Percentiles rank a stretch among this genome's conserved stretches.
phyloP scores from a whole-genome alignment of 31 red algal species.

The Asparagopsis taxiformis region DNA sequence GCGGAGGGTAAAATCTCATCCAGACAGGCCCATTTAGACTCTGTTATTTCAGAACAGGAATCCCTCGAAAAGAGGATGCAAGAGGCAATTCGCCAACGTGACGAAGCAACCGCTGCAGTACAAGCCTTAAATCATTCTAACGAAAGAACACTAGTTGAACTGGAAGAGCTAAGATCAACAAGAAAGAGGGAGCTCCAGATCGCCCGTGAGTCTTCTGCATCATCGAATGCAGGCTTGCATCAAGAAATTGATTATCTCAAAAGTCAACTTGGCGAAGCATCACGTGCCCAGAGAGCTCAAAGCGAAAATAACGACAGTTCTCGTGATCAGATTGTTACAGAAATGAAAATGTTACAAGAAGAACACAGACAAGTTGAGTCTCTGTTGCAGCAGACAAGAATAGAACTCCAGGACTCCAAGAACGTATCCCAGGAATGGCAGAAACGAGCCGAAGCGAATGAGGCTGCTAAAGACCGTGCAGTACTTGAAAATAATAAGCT shows the following conservation, averaged over 20 bases:
- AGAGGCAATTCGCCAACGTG: conserved; percentile 6
- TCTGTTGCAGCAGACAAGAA: conserved; percentile 10
- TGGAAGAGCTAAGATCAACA: conserved; percentile 26
- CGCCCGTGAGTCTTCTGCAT: conserved; percentile 35
- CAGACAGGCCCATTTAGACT: conserved; percentile 7
- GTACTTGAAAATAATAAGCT: conserved; percentile 42
- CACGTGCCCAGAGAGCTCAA: not conserved
- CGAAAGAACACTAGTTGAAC: conserved; percentile 20
- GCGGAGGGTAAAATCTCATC: conserved; percentile 26
- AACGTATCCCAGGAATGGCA: conserved; percentile 41
- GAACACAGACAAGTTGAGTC: conserved; percentile 6
- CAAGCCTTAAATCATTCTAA: conserved; percentile 4
- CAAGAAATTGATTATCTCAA: conserved; percentile 26
- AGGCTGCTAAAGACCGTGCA: conserved; percentile 30
- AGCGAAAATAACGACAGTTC: not conserved
- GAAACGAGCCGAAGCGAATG: conserved; percentile 16
- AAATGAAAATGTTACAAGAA: conserved; percentile 13
- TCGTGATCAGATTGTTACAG: conserved; percentile 9
- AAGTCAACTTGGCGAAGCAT: conserved; percentile 11
- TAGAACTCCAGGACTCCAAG: conserved; percentile 35
- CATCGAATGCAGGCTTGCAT: conserved; percentile 15
- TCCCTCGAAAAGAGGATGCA: conserved; percentile 14
- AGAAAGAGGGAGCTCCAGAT: conserved; percentile 32
- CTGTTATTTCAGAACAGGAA: conserved; percentile 4
- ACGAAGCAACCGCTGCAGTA: conserved; percentile 10